phyloP scores from a whole-genome alignment of 306 rosid genomes.

The Cyclanthera cordifolia region DNA sequence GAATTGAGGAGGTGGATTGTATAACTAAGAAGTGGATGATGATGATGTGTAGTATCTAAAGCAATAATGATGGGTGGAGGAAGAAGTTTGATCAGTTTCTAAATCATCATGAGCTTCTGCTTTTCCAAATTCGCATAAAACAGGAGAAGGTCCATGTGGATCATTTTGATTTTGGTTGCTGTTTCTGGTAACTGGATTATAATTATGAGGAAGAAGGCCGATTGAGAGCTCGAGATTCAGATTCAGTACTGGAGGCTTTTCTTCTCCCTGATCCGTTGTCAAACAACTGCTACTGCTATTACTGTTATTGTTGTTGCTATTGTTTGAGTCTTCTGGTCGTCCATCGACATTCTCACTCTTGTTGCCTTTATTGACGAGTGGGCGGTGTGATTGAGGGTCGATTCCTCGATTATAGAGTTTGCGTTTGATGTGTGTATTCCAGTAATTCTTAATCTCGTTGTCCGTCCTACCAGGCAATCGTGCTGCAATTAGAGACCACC shows the following conservation, averaged over 20 bases:
- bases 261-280: conserved; percentile 5
- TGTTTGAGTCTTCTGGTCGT: too few species aligned
- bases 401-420: conserved; percentile 54
- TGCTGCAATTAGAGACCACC: conserved; percentile 59
- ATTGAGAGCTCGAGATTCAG: background rate
- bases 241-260: background rate
- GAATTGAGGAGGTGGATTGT: too few species aligned
- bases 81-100: background rate
- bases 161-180: background rate
- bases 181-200: background rate
- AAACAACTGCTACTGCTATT: conserved; percentile 33
- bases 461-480: conserved; percentile 34
- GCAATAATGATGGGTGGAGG: background rate
- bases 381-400: conserved; percentile 50
- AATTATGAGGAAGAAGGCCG: background rate
- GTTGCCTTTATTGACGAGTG: too few species aligned
- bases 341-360: too few species aligned
- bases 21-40: too few species aligned
- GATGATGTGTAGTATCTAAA: background rate
- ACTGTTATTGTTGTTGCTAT: conserved; percentile 14
- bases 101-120: background rate
- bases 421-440: conserved; percentile 59
- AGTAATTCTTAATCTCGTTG: conserved; percentile 52
- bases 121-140: background rate
- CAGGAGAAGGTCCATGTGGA: background rate